Evolutionary conservation across 345 rosid genomes (phyloP).

Genomic region (Adansonia digitata): DNA sequence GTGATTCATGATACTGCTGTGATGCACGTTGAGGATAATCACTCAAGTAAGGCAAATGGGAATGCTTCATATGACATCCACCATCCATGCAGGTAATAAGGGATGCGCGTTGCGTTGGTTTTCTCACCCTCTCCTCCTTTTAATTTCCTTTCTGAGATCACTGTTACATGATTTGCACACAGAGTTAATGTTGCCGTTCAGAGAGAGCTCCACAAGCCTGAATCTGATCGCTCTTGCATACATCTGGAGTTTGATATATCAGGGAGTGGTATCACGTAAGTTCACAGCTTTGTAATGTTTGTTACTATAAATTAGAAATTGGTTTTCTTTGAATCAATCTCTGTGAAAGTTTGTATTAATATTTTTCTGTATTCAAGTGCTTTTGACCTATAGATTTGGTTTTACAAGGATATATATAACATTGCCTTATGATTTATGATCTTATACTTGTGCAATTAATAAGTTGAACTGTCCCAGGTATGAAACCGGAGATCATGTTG

Average conservation of each 20-base stretch:
- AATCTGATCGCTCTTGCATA: constrained; percentile 87
- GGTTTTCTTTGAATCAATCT: neutral
- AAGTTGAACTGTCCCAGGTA: constrained; percentile 40
- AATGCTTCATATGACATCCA: constrained; percentile 60
- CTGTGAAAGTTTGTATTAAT: neutral
- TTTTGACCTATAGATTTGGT: neutral
- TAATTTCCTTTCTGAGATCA: neutral
- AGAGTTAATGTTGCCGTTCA: constrained; percentile 75
- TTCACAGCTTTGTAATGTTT: constrained; percentile 12
- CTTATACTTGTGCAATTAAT: neutral
- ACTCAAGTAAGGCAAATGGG: constrained; percentile 49
- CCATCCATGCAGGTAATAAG: constrained; percentile 84
- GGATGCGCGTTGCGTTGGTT: constrained; percentile 2
- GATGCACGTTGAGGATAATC: constrained; percentile 27
- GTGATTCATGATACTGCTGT: constrained; percentile 53
- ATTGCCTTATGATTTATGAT: neutral
- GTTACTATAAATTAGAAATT: neutral
- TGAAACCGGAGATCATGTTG: constrained; percentile 96
- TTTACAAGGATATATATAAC: neutral
- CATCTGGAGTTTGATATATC: constrained; percentile 88
- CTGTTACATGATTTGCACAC: constrained; percentile 12
- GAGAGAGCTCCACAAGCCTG: constrained; percentile 84
- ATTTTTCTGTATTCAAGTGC: neutral
- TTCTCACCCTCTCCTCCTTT: neutral
- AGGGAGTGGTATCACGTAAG: constrained; percentile 68